Evolutionary conservation across 768 basidiomycete species (phyloP), one percentile per base, ranked within the genome.

Genomic region (Trametes villosa): DNA sequence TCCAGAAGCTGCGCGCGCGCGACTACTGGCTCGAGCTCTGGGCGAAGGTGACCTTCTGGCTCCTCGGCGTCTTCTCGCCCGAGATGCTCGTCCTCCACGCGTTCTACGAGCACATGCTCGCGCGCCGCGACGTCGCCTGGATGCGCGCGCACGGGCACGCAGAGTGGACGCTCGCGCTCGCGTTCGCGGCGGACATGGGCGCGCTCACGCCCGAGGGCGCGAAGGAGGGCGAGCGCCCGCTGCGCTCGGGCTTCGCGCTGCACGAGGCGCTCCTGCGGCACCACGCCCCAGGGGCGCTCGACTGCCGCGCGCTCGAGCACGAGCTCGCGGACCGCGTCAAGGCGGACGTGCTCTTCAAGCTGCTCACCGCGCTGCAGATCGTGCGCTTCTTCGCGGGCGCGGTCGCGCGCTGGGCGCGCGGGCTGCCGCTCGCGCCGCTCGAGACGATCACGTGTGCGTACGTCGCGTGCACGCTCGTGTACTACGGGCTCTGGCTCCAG

Each of bases 41-140:
- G 62, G 30, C 47, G 24, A 63, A 63, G 57, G 49, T 50, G 31
- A 36, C 53, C n/a, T 63, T 63, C 62, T 63, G 62, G 62, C 53
- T 63, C 9, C 57, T 63, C 47, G 62, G 53, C 34, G 34, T 63
- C 24, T 59, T 63, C 53, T 59, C 62, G 15, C 62, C 62, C 12
- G 62, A 63, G 57, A 63, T 63, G 62, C 62, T 63, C 57, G 62
- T 63, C 29, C 57, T 63, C 7, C 62, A 63, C 47, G 62, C 57
- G 31, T 63, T 59, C 53, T 63, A 59, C 44, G 62, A 63, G 62
- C 47, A 55, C 36, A 47, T 63, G 41, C 40, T 63, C 53, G 62
- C 62, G 20, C 36, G 53, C 31, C 62, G 62, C 47, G 62, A 63
- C 57, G 62, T 52, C 47, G 34, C 31, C n/a, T 63, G 62, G 62